Evolutionary conservation across 768 basidiomycete species (phyloP), one percentile per base, ranked within the genome.

Genomic region (Xerocomellus intermedius): DNA sequence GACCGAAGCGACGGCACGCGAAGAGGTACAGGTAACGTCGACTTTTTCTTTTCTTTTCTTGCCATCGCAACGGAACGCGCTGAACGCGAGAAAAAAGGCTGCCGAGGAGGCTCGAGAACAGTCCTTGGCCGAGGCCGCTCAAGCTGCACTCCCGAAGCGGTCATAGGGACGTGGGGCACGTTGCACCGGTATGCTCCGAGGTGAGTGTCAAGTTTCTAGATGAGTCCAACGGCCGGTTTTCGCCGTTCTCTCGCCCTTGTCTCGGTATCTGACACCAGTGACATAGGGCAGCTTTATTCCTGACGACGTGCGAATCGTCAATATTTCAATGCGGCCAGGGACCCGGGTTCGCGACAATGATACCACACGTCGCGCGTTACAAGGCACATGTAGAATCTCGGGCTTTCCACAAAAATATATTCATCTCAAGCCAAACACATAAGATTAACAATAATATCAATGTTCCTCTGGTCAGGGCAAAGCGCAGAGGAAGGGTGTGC

Each of bases 91-190:
- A 30, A 17, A 17, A 43, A 22, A 69, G 69, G 70, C 54, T 30
- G 58, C 14, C 28, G 66, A 69, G 5, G 64, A 72, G 32, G 69
- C 66, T 33, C 69, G 60, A 36, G 69, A 70, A 50, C 59, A 21
- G 26, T 64, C 66, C 17, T 55, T 70, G 54, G 69, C 69, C 2
- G 69, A 68, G 42, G 69, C 70, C 9, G 69, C 69, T 1, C 69
- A 70, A 50, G 60, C 54, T 42, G 64, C 55, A 24, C 60, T 72
- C 8, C 52, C 48, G 22, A 64, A 17, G 44, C 64, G 61, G 36
- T 49, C 52, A 24, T 66, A 56, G 36, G 16, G 2, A 32, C 7
- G 13, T 5, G 8, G n/a, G 4, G n/a, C n/a, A n/a, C n/a, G 3
- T 24, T n/a, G 22, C 3, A 2, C 21, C 10, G 10, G 10, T 42